Base-by-base conservation (phyloP, 495 filamentous ascomycete species). In the Penicillium waksmanii region DNA sequence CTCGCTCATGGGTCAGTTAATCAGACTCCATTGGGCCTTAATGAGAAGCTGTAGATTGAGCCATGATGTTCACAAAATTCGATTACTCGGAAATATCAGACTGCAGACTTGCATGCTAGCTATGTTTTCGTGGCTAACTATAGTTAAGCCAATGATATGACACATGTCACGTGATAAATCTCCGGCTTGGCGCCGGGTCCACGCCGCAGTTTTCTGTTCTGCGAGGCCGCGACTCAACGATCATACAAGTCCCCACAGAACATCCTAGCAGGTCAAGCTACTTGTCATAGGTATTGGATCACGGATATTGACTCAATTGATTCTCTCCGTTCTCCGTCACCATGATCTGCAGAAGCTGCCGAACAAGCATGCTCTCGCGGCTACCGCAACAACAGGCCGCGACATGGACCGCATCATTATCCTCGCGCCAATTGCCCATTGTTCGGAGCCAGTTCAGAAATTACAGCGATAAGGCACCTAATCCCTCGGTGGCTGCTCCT, bases 331-430 rank as follows among this genome's bases (percentile, higher is more conserved):
- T 34, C 38, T 15, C 33, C 36, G 42, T 40, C 60, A 73, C 52
- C 49, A 82, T 82, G 78, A 80, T 81, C 50, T 83, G 80, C 72
- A 73, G 72, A 69, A 75, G 73, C 56, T 83, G 80, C 66, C 72
- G 76, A 36, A 73, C 73, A 21, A 72, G 67, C 59, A 72, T 81
- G 46, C 64, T 80, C 46, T 73, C 73, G 40, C 76, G 75, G 54
- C 63, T 77, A 9, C 72, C 65, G 23, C 70, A 73, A 57, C 66
- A 71, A 56, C 68, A 70, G 40, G 58, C 68, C 27, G 51, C 70
- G 52, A 56, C 65, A 50, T 69, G 64, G 68, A 65, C 69, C 47
- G 61, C 66, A 66, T 66, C 71, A 65, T 66, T 64, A 66, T 58
- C 51, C 9, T 64, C 63, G 19, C 73, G 69, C 60, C 68, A 67